Percentiles rank a stretch among this genome's conserved stretches.
phyloP scores from a whole-genome alignment of 805 yeast genomes.

The Wickerhamiella parazyma region DNA sequence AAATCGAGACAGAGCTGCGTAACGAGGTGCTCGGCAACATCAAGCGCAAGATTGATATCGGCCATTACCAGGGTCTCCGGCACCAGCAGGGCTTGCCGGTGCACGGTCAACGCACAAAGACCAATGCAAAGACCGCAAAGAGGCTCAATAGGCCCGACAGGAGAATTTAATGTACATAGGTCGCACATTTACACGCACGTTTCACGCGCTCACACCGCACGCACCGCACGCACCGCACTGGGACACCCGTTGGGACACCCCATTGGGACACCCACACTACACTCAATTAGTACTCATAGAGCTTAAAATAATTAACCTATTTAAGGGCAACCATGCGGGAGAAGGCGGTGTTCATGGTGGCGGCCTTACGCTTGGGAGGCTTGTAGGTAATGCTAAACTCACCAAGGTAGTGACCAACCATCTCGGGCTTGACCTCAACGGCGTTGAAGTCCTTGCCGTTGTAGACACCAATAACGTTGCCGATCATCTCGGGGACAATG shows the following conservation, averaged over 20 bases:
- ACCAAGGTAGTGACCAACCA: slow-evolving; percentile 99
- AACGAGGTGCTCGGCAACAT: slow-evolving; percentile 52
- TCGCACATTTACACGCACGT: no score
- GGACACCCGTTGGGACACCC: no score
- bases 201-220: no score
- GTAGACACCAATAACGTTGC: slow-evolving; percentile 97
- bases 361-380: slow-evolving; percentile 97
- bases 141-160: slow-evolving; percentile 64
- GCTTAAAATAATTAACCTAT: slow-evolving; percentile 12
- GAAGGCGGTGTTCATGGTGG: slow-evolving; percentile 22
- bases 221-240: no score
- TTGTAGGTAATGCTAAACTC: slow-evolving; percentile 99
- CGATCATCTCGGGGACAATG: slow-evolving; percentile 99
- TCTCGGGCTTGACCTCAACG: slow-evolving; percentile 97
- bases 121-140: slow-evolving; percentile 82
- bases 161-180: no score
- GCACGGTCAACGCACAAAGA: slow-evolving; percentile 82
- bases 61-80: slow-evolving; percentile 78
- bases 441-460: slow-evolving; percentile 99
- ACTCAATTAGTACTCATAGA: no score
- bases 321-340: slow-evolving; percentile 23
- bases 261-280: no score
- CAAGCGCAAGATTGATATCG: slow-evolving; percentile 61
- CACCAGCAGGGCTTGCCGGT: slow-evolving; percentile 74
- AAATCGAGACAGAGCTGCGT: slow-evolving; percentile 71